These are phyloP conservation scores for Cinchona pubescens DNA, from an alignment of 257 asterid species.

Conservation along the genomic window DNA sequence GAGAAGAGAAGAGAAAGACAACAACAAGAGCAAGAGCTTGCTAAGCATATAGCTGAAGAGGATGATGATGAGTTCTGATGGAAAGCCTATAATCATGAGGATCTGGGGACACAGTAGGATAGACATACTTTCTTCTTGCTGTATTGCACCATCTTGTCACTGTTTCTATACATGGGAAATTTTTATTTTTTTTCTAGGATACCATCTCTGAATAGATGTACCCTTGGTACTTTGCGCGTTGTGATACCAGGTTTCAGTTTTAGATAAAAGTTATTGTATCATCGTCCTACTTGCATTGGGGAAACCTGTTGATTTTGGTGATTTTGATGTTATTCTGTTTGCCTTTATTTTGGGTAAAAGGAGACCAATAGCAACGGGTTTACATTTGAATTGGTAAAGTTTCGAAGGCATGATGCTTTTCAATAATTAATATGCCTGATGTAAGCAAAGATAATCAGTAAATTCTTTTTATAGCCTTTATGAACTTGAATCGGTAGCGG, in stretches of 20 bases:
- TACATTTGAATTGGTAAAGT: too few relatives aligned
- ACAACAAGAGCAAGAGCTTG: slow-evolving; percentile 92
- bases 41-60: slow-evolving; percentile 91
- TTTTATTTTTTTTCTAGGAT: not conserved
- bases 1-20: slow-evolving; percentile 94
- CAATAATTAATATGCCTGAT: too few relatives aligned
- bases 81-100: not conserved
- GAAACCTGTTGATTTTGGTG: not conserved
- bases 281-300: not conserved
- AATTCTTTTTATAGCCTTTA: too few relatives aligned
- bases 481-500: too few relatives aligned
- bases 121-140: not conserved
- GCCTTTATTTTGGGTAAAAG: not conserved
- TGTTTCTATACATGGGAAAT: not conserved
- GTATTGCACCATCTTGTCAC: not conserved
- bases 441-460: too few relatives aligned
- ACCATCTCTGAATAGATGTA: not conserved
- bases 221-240: not conserved
- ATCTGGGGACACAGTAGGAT: not conserved
- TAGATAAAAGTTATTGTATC: not conserved
- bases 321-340: not conserved
- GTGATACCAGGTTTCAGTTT: not conserved
- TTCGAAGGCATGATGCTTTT: too few relatives aligned
- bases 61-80: slow-evolving; percentile 77
- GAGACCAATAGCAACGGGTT: not conserved